A percentile compares a stretch with the other conserved stretches of the same genome.
phyloP scores from a whole-genome alignment of 2,329 filamentous ascomycete genomes.

The Calonectria pteridis region DNA sequence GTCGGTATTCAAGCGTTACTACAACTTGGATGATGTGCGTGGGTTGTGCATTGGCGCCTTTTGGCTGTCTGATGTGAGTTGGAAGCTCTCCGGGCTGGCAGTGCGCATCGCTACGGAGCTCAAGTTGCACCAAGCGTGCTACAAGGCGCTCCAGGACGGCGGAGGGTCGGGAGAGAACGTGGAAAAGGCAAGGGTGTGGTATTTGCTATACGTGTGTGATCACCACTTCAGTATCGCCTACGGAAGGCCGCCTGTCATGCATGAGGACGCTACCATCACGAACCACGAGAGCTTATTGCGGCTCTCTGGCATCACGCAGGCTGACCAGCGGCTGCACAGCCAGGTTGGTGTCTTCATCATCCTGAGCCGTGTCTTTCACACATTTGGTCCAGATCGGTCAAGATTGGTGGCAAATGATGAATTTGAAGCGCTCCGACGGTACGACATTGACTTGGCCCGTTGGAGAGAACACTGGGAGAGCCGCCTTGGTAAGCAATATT shows the following conservation, averaged over 20 bases:
- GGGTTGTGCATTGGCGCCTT: slow-evolving; percentile 74
- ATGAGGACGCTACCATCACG: slow-evolving; percentile 68
- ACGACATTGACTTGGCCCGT: slow-evolving; percentile 48
- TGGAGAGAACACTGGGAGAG: slow-evolving; percentile 54
- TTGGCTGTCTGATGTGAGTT: slow-evolving; percentile 69
- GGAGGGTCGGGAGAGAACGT: slow-evolving; percentile 59
- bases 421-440: slow-evolving; percentile 48
- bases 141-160: slow-evolving; percentile 54
- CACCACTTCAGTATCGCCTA: slow-evolving; percentile 76
- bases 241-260: slow-evolving; percentile 68
- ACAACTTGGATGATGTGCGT: slow-evolving; percentile 69
- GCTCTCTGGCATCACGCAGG: slow-evolving; percentile 62
- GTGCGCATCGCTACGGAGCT: slow-evolving; percentile 70
- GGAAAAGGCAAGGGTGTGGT: slow-evolving; percentile 71
- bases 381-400: slow-evolving; percentile 68
- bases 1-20: slow-evolving; percentile 66
- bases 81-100: slow-evolving; percentile 70
- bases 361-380: slow-evolving; percentile 68
- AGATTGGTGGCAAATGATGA: slow-evolving; percentile 47
- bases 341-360: slow-evolving; percentile 73
- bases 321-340: slow-evolving; percentile 68
- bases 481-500: slow-evolving; percentile 46
- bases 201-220: slow-evolving; percentile 74
- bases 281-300: slow-evolving; percentile 68
- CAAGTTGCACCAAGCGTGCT: slow-evolving; percentile 66